Percentiles rank a stretch among this genome's conserved stretches.
Evolutionary conservation across 2,329 filamentous ascomycete genomes (phyloP).

Genomic region (Fusarium robinianum): DNA sequence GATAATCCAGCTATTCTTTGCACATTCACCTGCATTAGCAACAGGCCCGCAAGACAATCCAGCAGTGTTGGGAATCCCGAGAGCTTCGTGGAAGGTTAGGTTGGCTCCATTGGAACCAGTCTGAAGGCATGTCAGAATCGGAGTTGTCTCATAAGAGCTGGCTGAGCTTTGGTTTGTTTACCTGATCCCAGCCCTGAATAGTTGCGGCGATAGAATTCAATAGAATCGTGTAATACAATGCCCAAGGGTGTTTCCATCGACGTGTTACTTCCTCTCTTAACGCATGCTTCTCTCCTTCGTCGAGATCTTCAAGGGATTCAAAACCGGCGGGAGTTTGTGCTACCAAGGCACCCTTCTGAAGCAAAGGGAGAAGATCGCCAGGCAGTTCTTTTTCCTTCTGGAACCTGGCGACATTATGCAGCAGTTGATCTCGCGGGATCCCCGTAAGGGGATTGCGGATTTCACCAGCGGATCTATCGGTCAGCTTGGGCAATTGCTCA

Average conservation of each 20-base stretch:
- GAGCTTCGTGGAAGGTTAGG: constrained; percentile 57
- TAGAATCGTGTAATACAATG: constrained; percentile 46
- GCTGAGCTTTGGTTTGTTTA: too few relatives aligned
- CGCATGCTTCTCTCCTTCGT: constrained; percentile 47
- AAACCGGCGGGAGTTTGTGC: constrained; percentile 50
- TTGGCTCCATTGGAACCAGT: constrained; percentile 65
- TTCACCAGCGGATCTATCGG: too few relatives aligned
- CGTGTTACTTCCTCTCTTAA: constrained; percentile 52
- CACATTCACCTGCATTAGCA: constrained; percentile 44
- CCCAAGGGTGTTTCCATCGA: constrained; percentile 54
- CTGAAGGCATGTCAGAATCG: too few relatives aligned
- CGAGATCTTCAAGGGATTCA: constrained; percentile 52
- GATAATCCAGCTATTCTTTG: constrained; percentile 61
- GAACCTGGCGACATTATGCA: constrained; percentile 59
- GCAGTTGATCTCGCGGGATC: constrained; percentile 55
- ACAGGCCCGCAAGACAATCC: constrained; percentile 40
- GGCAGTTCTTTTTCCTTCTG: constrained; percentile 52
- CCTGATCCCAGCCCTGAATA: constrained; percentile 66
- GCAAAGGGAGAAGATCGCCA: constrained; percentile 48
- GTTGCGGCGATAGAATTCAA: constrained; percentile 60
- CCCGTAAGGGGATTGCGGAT: constrained; percentile 58
- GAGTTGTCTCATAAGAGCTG: too few relatives aligned
- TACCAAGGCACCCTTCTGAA: constrained; percentile 39
- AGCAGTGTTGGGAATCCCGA: constrained; percentile 41
- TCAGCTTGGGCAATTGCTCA: too few relatives aligned